phyloP scores from a whole-genome alignment of 2,329 filamentous ascomycete genomes.

The Chaetothyriales sp. region DNA sequence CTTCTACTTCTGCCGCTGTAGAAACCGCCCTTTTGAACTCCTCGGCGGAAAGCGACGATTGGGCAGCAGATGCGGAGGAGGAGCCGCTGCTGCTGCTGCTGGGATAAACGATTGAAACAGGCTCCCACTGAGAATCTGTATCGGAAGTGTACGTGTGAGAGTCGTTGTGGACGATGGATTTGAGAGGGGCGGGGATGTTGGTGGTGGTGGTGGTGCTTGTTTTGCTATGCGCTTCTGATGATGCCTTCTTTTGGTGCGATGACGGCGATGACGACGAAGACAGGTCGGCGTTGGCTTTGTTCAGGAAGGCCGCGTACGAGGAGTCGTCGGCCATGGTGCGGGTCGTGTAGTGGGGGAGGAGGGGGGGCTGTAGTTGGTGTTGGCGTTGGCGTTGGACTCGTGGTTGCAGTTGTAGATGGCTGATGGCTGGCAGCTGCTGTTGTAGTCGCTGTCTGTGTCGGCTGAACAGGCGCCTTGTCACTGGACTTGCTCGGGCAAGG shows the following conservation, averaged over 20 bases:
- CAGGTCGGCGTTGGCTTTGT: conserved; percentile 67
- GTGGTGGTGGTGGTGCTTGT: conserved; percentile 22
- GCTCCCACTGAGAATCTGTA: neutral
- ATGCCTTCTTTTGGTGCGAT: conserved; percentile 8
- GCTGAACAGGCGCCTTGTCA: neutral
- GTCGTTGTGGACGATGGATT: conserved; percentile 51
- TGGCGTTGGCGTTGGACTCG: no score
- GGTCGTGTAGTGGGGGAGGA: neutral
- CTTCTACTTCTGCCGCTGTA: conserved; percentile 39
- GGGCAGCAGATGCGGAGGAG: conserved; percentile 19
- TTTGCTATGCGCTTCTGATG: conserved; percentile 9
- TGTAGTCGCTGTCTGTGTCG: neutral
- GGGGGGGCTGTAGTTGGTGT: neutral
- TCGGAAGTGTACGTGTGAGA: conserved; percentile 14
- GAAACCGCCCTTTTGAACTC: conserved; percentile 55
- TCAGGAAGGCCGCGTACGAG: conserved; percentile 68
- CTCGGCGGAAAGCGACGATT: conserved; percentile 30
- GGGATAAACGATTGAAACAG: neutral
- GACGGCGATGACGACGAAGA: conserved; percentile 19
- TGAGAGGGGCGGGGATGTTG: conserved; percentile 29
- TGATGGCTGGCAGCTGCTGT: neutral
- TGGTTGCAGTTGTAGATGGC: neutral
- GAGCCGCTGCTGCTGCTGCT: no score
- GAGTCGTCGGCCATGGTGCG: conserved; percentile 49
- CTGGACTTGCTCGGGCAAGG: neutral